Percentiles rank a stretch among this genome's conserved stretches.
Conservation (phyloP, 257 asterid species). For the Agastache rugosa region DNA sequence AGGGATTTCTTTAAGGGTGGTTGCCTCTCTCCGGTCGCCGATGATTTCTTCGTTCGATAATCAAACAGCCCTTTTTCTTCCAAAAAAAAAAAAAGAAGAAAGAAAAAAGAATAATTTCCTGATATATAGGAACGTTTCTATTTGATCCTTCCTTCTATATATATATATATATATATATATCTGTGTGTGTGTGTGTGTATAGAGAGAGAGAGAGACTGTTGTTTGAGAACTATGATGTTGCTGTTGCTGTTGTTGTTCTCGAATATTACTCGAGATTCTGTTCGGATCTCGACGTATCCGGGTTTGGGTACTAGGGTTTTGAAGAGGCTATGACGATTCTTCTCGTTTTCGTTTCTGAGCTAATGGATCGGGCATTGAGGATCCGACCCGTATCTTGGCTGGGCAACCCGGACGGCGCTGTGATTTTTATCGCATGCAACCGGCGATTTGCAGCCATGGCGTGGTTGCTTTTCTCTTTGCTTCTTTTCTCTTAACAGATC, state of each 20-base stretch:
- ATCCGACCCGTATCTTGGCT: constrained; percentile 50
- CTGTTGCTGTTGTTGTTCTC: background rate
- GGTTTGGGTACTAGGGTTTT: constrained; percentile 10
- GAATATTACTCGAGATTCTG: background rate
- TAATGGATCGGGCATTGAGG: constrained; percentile 35
- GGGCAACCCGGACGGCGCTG: constrained; percentile 31
- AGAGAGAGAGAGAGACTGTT: no score
- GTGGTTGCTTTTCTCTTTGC: constrained; percentile 34
- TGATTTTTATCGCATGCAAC: constrained; percentile 27
- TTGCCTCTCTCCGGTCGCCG: constrained; percentile 48
- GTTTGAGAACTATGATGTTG: background rate
- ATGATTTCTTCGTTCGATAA: constrained; percentile 25
- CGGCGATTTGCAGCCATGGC: constrained; percentile 50
- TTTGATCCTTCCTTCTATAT: no score
- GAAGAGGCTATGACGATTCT: constrained; percentile 39
- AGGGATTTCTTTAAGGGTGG: constrained; percentile 46
- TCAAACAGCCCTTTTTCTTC: constrained; percentile 36
- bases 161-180: no score
- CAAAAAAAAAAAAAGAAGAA: background rate
- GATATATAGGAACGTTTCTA: no score
- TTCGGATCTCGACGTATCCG: background rate
- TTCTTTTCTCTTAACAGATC: constrained; percentile 30
- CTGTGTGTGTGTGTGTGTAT: no score
- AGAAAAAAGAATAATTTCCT: no score
- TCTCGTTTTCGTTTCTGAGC: constrained; percentile 34